Base-by-base conservation (phyloP, 2,329 filamentous ascomycete species). In the Ophiostoma ips region DNA sequence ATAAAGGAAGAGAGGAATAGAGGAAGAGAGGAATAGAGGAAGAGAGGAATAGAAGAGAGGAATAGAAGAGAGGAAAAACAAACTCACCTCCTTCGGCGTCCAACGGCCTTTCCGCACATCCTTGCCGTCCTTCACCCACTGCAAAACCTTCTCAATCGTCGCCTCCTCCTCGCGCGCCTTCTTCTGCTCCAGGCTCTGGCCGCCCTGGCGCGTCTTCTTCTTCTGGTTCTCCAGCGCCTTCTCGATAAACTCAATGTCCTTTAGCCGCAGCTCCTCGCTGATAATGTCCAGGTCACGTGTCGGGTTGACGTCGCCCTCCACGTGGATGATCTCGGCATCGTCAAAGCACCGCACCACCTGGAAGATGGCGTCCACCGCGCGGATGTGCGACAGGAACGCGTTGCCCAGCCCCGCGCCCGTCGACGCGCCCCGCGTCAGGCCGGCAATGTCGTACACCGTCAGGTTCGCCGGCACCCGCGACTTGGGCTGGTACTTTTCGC, bases 271-370 rank as follows among this genome's bases (percentile, higher is more conserved):
- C 72, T 98, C 92, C 64, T 96, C 89, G 66, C 83, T 87, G 70
- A 98, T 96, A 67, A 98, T 98, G 63, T 87, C 85, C 59, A 98
- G 70, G 74, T 98, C 92, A 64, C 92, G 83, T 54, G 85, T 79
- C 33, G 92, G 94, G 70, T 98, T 86, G 60, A 98, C 94, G 62
- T 98, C 92, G 65, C 92, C 94, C 75, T 98, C 94, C 58, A 98
- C 89, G 77, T 98, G 92, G 61, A 95, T 96, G 62, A 98, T 98
- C 71, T 98, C 92, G 53, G 90, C 92, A 74, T 98, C 92, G 64
- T 98, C 94, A 70, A 98, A 95, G 71, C 86, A 94, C 61, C 89
- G 83, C 35, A 95, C 89, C 41, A 95, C 89, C 69, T 95, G 87
- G 76, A 95, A 95, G 69, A 95, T 94, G 68, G 89, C 89, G 73